Evolutionary conservation across 495 filamentous ascomycete species (phyloP).

Genomic region (Cryomyces minteri): DNA sequence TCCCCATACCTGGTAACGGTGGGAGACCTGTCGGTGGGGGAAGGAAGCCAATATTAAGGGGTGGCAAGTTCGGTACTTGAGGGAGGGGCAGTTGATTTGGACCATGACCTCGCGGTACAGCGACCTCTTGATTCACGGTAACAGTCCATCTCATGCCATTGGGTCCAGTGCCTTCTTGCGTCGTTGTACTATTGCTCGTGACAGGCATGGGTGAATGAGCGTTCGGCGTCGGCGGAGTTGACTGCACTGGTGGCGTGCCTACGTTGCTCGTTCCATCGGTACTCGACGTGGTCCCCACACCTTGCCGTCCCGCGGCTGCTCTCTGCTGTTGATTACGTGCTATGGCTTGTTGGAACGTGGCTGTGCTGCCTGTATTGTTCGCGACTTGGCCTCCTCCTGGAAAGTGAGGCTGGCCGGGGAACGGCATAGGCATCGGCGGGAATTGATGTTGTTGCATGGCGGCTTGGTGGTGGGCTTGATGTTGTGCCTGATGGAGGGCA

Average conservation of each 20-base stretch:
- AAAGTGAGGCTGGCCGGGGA: background rate
- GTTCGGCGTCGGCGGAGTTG: conserved; percentile 1
- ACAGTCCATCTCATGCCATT: conserved; percentile 12
- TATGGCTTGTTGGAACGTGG: conserved; percentile 1
- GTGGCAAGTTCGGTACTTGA: no score
- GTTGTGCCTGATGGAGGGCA: conserved; percentile 4
- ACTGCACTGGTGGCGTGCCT: background rate
- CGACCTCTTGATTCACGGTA: conserved; percentile 3
- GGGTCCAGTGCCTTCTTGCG: conserved; percentile 11
- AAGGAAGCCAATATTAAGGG: no score
- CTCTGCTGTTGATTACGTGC: conserved; percentile 9
- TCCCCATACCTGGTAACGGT: no score
- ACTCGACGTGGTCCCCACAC: conserved; percentile 1
- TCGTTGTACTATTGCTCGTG: conserved; percentile 3
- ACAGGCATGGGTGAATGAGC: background rate
- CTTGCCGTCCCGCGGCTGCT: conserved; percentile 7
- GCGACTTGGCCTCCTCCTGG: background rate
- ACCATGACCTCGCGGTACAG: no score
- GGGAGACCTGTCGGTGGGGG: no score
- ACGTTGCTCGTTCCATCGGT: no score
- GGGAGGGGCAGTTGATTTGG: no score
- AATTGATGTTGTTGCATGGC: background rate
- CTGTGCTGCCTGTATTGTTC: background rate
- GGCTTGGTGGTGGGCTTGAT: conserved; percentile 2
- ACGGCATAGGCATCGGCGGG: background rate